A percentile compares a stretch with the other conserved stretches of the same genome.
Conservation (phyloP, 129 eudicot species). For the Dittrichia graveolens region DNA sequence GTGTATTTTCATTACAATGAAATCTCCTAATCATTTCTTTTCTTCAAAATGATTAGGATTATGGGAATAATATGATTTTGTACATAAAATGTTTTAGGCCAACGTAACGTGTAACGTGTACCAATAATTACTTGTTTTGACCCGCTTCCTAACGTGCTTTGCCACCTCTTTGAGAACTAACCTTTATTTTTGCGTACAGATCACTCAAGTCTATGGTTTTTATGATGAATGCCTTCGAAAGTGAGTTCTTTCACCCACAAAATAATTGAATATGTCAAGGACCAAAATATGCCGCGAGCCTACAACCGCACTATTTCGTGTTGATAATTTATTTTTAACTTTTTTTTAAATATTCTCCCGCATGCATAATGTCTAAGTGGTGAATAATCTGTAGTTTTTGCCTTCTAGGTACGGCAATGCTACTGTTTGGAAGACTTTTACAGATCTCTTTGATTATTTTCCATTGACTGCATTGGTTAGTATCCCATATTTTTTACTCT, state of each 20-base stretch:
- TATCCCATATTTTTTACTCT: neutral
- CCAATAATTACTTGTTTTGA: neutral
- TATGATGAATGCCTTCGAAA: slow-evolving; percentile 94
- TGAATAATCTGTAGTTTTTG: slow-evolving; percentile 12
- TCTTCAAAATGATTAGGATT: neutral
- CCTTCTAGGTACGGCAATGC: slow-evolving; percentile 68
- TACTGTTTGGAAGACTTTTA: slow-evolving; percentile 80
- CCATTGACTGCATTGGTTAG: slow-evolving; percentile 82
- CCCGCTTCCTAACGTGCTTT: no score
- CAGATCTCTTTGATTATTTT: slow-evolving; percentile 77
- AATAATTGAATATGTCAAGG: neutral
- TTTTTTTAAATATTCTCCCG: neutral
- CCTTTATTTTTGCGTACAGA: slow-evolving; percentile 49
- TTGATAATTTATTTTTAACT: neutral
- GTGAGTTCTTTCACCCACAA: slow-evolving; percentile 45
- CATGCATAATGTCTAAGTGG: slow-evolving; percentile 13
- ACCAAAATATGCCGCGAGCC: neutral
- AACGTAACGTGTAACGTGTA: neutral
- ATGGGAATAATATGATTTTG: neutral
- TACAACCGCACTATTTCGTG: neutral
- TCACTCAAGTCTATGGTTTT: slow-evolving; percentile 94
- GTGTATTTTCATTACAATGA: neutral
- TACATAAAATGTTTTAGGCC: neutral
- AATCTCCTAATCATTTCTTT: neutral
- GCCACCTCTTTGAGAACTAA: slow-evolving; percentile 13